Evolutionary conservation across 108 stramenopile species (phyloP), one percentile per base, ranked within the genome.

Genomic region (Cyclostephanos invisitatus): DNA sequence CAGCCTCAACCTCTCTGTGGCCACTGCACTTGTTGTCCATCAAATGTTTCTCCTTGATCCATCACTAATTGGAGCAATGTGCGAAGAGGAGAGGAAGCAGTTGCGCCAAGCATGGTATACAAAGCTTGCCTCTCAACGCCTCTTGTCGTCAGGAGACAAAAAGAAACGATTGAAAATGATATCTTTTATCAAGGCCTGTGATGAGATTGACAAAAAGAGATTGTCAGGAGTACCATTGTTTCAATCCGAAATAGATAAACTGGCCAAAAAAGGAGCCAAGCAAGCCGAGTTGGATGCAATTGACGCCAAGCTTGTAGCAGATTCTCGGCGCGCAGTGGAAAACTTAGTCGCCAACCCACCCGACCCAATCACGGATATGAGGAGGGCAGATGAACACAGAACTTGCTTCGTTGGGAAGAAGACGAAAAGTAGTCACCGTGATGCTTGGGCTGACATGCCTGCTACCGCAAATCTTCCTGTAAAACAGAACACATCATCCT

Each of bases 1-100:
- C 74, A 89, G 88, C n/a, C 77, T 94, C 57, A 97, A 97, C 72
- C 68, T 97, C 14, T 80, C 77, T 61, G 96, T 97, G 1, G 94
- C 96, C 7, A 90, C 94, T 7, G 96, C 96, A 21, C 77, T 97
- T 59, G 87, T 92, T 22, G 74, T 94, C 8, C 89, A 93, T 67
- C 86, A 88, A 70, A 68, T 97, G 27, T 91, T 97, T 64, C 36
- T 83, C 46, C 69, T 93, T 46, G 92, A 93, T 51, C 91, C 91
- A 27, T 66, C 82, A 2, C 60, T 91, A 38, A 73, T 86, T 22
- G 95, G 95, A 8, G 85, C 74, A 20, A 89, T 86, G 76, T 54
- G 63, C 6, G 78, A 87, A 64, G 86, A 87, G 50, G 89, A 88
- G 61, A 65, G 84, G 22, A 49, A 59, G 29, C 70, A 71, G 15